A percentile compares a stretch with the other conserved stretches of the same genome.
Evolutionary conservation across 2,329 filamentous ascomycete genomes (phyloP).

Genomic region (Phyllosticta citrichinensis): DNA sequence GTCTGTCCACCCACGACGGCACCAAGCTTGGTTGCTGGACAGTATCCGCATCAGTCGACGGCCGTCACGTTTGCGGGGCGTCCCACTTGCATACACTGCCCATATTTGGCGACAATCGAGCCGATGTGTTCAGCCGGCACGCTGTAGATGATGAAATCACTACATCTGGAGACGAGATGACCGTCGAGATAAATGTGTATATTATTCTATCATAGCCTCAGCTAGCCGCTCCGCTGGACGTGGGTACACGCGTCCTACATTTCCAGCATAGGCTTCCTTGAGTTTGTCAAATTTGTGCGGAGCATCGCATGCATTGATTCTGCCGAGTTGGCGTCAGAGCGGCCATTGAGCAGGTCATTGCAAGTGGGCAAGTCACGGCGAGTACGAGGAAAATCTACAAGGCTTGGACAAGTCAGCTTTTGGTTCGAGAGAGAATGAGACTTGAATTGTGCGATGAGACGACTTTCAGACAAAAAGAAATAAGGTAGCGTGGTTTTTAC

Average conservation of each 20-base stretch:
- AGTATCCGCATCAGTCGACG: background rate
- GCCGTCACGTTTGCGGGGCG: slow-evolving; percentile 7
- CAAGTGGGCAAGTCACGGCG: background rate
- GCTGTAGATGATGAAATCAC: slow-evolving; percentile 98
- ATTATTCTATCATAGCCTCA: slow-evolving; percentile 53
- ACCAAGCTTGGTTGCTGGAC: slow-evolving; percentile 77
- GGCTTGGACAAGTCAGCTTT: slow-evolving; percentile 12
- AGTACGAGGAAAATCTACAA: slow-evolving; percentile 13
- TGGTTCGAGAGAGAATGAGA: background rate
- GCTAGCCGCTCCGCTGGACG: slow-evolving; percentile 25
- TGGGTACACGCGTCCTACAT: slow-evolving; percentile 56
- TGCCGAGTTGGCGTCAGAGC: slow-evolving; percentile 35
- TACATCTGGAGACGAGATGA: slow-evolving; percentile 86
- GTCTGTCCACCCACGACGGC: slow-evolving; percentile 97
- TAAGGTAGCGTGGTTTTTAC: slow-evolving; percentile 99
- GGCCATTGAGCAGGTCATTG: background rate
- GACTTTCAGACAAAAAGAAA: slow-evolving; percentile 68
- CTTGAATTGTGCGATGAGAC: background rate
- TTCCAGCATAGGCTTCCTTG: slow-evolving; percentile 69
- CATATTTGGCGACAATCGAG: slow-evolving; percentile 76
- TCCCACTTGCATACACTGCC: slow-evolving; percentile 63
- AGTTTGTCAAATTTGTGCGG: slow-evolving; percentile 79
- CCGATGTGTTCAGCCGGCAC: slow-evolving; percentile 91
- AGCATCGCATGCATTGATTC: slow-evolving; percentile 88
- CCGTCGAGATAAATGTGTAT: slow-evolving; percentile 89